Evolutionary conservation across 2,329 filamentous ascomycete genomes (phyloP).

Genomic region (Gremmenia infestans): DNA sequence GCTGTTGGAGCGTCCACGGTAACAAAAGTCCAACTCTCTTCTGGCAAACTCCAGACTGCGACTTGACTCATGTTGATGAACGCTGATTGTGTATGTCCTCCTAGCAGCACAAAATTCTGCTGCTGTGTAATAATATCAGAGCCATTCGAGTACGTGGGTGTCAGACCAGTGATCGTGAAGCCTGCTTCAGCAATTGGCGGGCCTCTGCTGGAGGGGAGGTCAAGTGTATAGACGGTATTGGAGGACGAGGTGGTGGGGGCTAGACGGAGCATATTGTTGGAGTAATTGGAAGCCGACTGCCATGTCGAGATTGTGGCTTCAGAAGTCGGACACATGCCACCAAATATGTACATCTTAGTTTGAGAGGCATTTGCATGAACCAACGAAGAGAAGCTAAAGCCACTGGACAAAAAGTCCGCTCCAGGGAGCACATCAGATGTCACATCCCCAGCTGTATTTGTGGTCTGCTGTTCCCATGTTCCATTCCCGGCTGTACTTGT

Average conservation of each 20-base stretch:
- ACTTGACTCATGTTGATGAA: constrained; percentile 95
- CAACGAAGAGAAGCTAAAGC: constrained; percentile 29
- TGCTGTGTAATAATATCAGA: constrained; percentile 64
- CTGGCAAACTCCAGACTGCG: constrained; percentile 80
- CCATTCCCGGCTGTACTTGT: constrained; percentile 43
- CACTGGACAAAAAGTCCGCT: constrained; percentile 53
- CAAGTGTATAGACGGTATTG: constrained; percentile 37
- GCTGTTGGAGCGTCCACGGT: constrained; percentile 47
- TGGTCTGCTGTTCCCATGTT: constrained; percentile 47
- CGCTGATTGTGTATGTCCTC: constrained; percentile 75
- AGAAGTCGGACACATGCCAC: constrained; percentile 77
- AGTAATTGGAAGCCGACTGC: constrained; percentile 70
- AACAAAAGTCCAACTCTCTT: constrained; percentile 82
- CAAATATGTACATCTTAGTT: constrained; percentile 51
- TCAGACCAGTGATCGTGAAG: constrained; percentile 73
- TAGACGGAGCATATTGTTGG: constrained; percentile 71
- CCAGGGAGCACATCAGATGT: constrained; percentile 35
- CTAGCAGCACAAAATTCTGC: constrained; percentile 74
- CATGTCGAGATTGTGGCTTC: constrained; percentile 46
- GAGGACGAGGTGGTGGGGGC: constrained; percentile 41
- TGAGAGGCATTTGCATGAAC: constrained; percentile 26
- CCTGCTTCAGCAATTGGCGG: constrained; percentile 78
- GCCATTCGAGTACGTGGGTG: constrained; percentile 63
- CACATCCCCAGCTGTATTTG: constrained; percentile 31
- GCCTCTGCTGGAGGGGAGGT: constrained; percentile 41